Base-by-base conservation (phyloP, 2,329 filamentous ascomycete species). In the Alternaria metachromatica region DNA sequence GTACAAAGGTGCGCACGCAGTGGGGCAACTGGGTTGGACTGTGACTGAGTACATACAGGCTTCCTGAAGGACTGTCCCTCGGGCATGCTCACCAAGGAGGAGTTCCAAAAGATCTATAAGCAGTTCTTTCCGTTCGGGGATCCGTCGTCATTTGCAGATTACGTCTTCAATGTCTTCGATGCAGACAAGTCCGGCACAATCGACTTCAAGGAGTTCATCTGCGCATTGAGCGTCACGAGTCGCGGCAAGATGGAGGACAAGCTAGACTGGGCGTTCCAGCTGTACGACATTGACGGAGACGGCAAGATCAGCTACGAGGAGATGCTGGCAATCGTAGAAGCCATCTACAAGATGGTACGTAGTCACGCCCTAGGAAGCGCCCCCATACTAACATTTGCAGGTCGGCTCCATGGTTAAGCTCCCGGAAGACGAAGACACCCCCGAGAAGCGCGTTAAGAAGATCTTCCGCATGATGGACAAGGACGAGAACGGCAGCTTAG, bases 381-480 rank as follows among this genome's bases (percentile, higher is more conserved):
- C 50, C 20, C 12, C 6, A 30, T 18, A 45, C 72, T 79, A 49
- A 79, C 65, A 58, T 18, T 3, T 25, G 9, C 71, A 97, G 94
- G 94, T 97, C 76, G 96, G 96, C 70, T 97, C 94, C 56, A 99
- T 99, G 96, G 96, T 99, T 75, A 98, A 98, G 83, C 87, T 99
- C 48, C 96, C 96, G 56, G 94, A 97, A 82, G 96, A 99, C 83
- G 96, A 99, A 85, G 95, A 99, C 83, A 99, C 96, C 61, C 96
- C 96, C 18, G 95, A 98, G 86, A 99, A 99, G 86, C 91, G 96
- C 69, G 96, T 99, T 67, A 90, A 87, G 82, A 99, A 99, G 87
- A 98, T 99, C 81, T 99, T 99, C 87, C 88, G 91, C 76, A 98
- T 98, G 96, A 99, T 99, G 96, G 96, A 99, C 86, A 99, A 99